Evolutionary conservation across 2,329 filamentous ascomycete genomes (phyloP), one percentile per base, ranked within the genome.

Genomic region (Epichloe aotearoae): DNA sequence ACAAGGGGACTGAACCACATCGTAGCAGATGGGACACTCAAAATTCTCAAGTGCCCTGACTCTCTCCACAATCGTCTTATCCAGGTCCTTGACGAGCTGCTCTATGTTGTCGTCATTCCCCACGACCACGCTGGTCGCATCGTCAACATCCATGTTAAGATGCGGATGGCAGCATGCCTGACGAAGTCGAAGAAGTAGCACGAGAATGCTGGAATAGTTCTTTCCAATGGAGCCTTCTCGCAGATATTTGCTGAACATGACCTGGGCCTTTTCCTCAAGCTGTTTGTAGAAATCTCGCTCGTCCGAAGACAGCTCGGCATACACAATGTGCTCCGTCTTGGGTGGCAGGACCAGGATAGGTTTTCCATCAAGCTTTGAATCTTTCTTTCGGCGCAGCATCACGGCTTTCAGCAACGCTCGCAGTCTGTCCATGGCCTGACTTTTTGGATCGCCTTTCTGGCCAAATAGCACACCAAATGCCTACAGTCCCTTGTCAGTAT

Each of bases 21-120:
- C 89, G 52, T 86, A 83, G 63, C 89, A 95, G 19, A 93, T 82
- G 0, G 86, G 86, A 60, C 89, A 95, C 62, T 90, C 84, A 47
- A 91, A 87, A 2, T 73, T 76, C 1, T 80, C 73, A 1, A 65
- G 62, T 1, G 61, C 62, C 57, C 71, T 84, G 61, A 93, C 75
- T 6, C 87, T 79, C n/a, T 70, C 61, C 17, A 94, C 73, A 12
- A 88, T 84, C 15, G 78, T 70, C 1, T 65, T 57, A 5, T 71
- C 64, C 11, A 95, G 70, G 19, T 71, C 63, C 58, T 77, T 76
- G 1, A 88, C 86, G 19, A 87, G 73, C 2, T 74, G 72, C 14
- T 80, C 61, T 62, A 87, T 76, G 30, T 82, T 73, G 5, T 65
- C 63, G 37, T 59, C 60, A 41, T 30, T 50, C 4, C 20, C 4